Base-by-base conservation (phyloP, 1,284 basidiomycete species). In the Inonotus hispidus region DNA sequence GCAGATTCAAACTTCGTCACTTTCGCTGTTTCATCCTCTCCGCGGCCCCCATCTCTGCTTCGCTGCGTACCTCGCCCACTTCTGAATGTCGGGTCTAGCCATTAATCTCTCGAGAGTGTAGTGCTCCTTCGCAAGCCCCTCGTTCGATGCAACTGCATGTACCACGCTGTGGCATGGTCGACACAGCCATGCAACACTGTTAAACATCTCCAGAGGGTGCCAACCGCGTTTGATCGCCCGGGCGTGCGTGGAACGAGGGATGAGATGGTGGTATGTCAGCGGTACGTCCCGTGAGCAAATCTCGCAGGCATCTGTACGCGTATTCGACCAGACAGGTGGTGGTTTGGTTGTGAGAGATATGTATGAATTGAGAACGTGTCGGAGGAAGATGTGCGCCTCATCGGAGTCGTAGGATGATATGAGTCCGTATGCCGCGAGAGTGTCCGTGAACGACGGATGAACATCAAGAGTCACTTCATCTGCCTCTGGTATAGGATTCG, bases 101-200 rank as follows among this genome's bases (percentile, higher is more conserved):
- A 83, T 68, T 10, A 85, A 70, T 3, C 79, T 67, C 3, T 80
- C 77, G 1, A 83, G 72, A 0, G 81, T 82, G 63, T 81, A 78
- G 60, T 71, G 82, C 32, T 75, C 65, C 27, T 71, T 72, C 1
- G 82, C 82, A 2, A 85, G 76, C 11, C 77, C 77, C 65, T 83
- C 82, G 62, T 78, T 79, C 14, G 70, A 71, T 1, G 80, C 77
- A 14, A 80, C 74, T 21, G 73, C 71, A 62, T 84, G 82, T 11
- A 84, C 81, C 2, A 72, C 75, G 1, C 75, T 75, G 68, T 83
- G 82, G 61, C 83, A 84, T 0, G 77, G 78, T 43, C 72, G 74
- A 65, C 82, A 85, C 23, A 84, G 70, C 82, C 81, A 84, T 16
- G 82, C 82, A 13, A 84, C 82, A 3, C 79, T 78, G 63, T 80